These are phyloP conservation scores for barrel medic (Medicago truncatula) DNA, from an alignment of 306 rosid species.

Conservation along the genomic window MtrunA17r5.0-ANR NC_053042.1:317501-318000, in stretches of 20 bases:
- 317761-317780: not conserved
- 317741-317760: conserved; percentile 43
- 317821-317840: not conserved
- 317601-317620: no score
- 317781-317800: conserved; percentile 1
- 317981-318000: not conserved
- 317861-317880: conserved; percentile 71
- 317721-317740: conserved; percentile 50
- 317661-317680: not conserved
- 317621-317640: conserved; percentile 6
- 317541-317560: no score
- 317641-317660: conserved; percentile 14
- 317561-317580: no score
- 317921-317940: conserved; percentile 31
- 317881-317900: conserved; percentile 63
- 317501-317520: no score
- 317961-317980: conserved; percentile 2
- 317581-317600: not conserved
- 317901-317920: conserved; percentile 71
- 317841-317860: conserved; percentile 69
- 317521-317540: no score
- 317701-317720: conserved; percentile 5
- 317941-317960: not conserved
- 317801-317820: not conserved
- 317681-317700: conserved; percentile 28